Evolutionary conservation across 257 asterid genomes (phyloP).

Genomic region (Nicotiana benthamiana): DNA sequence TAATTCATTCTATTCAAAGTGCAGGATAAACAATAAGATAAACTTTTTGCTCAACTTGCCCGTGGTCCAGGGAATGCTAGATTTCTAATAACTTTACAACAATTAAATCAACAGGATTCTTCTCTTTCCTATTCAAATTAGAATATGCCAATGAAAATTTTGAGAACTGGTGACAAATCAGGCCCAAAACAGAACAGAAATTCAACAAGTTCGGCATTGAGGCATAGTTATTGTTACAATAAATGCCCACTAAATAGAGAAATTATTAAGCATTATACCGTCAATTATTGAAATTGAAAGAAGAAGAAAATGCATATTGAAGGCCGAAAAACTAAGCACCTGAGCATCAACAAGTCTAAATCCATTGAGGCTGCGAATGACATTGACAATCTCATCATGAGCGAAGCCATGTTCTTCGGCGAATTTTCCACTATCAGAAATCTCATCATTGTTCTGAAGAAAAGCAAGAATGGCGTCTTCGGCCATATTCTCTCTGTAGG

Average conservation of each 20-base stretch:
- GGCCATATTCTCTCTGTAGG: slow-evolving; percentile 38
- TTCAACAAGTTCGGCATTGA: not conserved
- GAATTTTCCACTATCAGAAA: slow-evolving; percentile 60
- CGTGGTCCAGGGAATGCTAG: not conserved
- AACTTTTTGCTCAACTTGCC: not conserved
- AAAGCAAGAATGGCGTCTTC: slow-evolving; percentile 73
- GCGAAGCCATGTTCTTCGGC: slow-evolving; percentile 58
- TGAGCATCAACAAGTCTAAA: slow-evolving; percentile 61
- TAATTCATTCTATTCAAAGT: not conserved
- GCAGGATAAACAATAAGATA: not conserved
- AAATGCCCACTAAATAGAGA: too few species aligned
- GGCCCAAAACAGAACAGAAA: not conserved
- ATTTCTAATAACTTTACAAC: not conserved
- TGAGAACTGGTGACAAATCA: not conserved
- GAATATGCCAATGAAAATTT: not conserved
- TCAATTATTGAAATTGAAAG: too few species aligned
- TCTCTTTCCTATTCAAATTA: not conserved
- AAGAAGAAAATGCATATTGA: too few species aligned
- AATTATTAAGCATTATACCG: not conserved
- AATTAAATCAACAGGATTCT: not conserved
- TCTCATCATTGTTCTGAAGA: slow-evolving; percentile 48
- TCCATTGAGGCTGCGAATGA: slow-evolving; percentile 74
- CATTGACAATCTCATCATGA: slow-evolving; percentile 82
- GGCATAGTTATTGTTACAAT: too few species aligned
- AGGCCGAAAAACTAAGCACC: slow-evolving; percentile 22